Evolutionary conservation across 306 rosid species (phyloP).

Genomic region (Arachis stenosperma): DNA sequence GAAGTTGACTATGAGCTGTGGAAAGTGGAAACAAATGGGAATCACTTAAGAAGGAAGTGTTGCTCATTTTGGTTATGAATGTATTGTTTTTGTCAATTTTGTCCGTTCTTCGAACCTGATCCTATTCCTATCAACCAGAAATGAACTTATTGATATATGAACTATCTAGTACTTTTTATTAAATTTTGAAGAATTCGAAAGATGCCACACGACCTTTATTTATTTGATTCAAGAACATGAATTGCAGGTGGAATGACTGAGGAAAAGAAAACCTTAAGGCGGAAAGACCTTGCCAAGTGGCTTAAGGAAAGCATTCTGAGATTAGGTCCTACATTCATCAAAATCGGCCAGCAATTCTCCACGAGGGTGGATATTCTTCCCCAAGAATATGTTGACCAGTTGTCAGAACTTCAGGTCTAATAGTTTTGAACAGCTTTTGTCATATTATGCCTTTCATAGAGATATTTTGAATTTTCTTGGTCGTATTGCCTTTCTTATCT

Average conservation of each 20-base stretch:
- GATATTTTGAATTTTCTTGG: constrained; percentile 34
- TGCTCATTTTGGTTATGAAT: constrained; percentile 1
- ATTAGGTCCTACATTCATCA: constrained; percentile 97
- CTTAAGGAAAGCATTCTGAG: constrained; percentile 94
- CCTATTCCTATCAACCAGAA: constrained; percentile 10
- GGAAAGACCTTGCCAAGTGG: constrained; percentile 93
- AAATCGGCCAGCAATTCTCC: constrained; percentile 99
- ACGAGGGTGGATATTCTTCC: constrained; percentile 98
- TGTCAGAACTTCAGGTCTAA: constrained; percentile 95
- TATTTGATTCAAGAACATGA: constrained; percentile 27
- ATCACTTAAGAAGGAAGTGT: constrained; percentile 16
- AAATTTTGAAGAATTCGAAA: constrained; percentile 25
- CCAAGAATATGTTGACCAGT: constrained; percentile 95
- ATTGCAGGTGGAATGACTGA: constrained; percentile 88
- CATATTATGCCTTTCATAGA: constrained; percentile 15
- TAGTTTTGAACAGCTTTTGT: constrained; percentile 32
- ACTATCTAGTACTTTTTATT: constrained; percentile 18
- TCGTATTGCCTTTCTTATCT: constrained; percentile 13
- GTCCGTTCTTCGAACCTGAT: constrained; percentile 4
- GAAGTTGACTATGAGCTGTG: neutral
- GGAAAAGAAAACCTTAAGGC: constrained; percentile 70
- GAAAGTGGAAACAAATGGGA: neutral
- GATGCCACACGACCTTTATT: neutral
- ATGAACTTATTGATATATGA: neutral
- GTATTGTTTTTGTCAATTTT: constrained; percentile 10